These are phyloP conservation scores for Citrus maxima DNA, from an alignment of 345 rosid genomes.

Conservation along the genomic window DNA sequence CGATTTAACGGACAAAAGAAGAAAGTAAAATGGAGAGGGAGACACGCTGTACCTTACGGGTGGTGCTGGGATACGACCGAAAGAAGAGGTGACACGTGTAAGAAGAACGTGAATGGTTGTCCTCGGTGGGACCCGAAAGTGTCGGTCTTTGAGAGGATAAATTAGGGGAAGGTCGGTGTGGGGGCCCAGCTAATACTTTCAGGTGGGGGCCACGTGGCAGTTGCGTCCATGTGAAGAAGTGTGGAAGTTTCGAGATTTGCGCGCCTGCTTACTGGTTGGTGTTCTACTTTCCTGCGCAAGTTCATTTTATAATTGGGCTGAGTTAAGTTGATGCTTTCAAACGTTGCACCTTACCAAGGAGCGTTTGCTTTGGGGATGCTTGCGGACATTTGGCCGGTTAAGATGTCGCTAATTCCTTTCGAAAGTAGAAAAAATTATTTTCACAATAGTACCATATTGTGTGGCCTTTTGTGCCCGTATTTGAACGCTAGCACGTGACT, in stretches of 20 bases:
- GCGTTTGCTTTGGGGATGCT: neutral
- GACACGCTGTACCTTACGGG: neutral
- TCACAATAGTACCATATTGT: neutral
- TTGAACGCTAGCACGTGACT: neutral
- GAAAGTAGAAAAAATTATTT: neutral
- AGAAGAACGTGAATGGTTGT: slow-evolving; percentile 13
- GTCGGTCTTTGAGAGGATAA: slow-evolving; percentile 19
- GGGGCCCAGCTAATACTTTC: slow-evolving; percentile 13
- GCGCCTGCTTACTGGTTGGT: neutral
- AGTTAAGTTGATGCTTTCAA: neutral
- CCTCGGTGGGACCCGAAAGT: slow-evolving; percentile 14
- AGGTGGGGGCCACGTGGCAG: neutral
- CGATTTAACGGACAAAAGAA: no score
- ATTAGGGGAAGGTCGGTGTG: slow-evolving; percentile 17
- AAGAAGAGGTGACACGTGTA: slow-evolving; percentile 18
- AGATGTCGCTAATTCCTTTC: neutral
- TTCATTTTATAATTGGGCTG: no score
- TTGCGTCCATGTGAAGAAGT: neutral
- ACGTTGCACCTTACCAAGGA: neutral
- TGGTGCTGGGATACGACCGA: neutral
- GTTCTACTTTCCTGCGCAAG: no score
- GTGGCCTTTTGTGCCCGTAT: neutral
- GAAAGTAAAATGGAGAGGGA: neutral
- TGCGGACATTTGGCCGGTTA: slow-evolving; percentile 2
- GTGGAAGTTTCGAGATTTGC: slow-evolving; percentile 5